Base-by-base conservation (phyloP, 2,329 filamentous ascomycete genomes). In the Epichloe gansuensis region DNA sequence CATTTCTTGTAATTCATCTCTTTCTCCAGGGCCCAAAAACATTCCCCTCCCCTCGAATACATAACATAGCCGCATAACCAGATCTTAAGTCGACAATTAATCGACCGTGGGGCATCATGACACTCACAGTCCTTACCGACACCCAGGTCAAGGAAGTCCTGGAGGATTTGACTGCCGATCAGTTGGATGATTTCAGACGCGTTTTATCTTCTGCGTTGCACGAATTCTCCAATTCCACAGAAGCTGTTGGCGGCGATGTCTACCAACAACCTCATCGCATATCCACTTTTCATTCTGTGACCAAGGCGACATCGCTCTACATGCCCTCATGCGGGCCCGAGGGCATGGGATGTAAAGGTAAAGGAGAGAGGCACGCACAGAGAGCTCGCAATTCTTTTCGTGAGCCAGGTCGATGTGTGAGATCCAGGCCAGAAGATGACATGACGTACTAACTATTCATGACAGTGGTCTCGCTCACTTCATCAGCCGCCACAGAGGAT, bases 261-360 rank as follows among this genome's bases (percentile, higher is more conserved):
- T 72, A 76, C 52, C 74, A 82, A 57, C 78, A 83, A 58, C 81
- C 80, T 5, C 69, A 73, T 52, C 71, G 78, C 35, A 72, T 72
- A 9, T 66, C 72, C 0, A 70, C 80, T 7, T 63, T 73, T 41
- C 76, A 75, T 27, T 62, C 67, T 1, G 64, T 63, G 0, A 76
- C 74, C 15, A 74, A 73, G 41, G 71, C 74, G 34, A 83, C 79
- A 17, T 87, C 82, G 2, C 68, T 89, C 23, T 89, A 88, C 63
- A 88, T 89, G 82, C 85, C 85, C 0, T 84, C 84, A 1, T 80
- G 76, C 25, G 81, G 81, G 53, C 77, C 78, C 0, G 65, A 69
- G 7, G 80, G 78, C 31, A 82, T 86, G 56, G 83, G 80, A 3
- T 77, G 88, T 60, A 90, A 90, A 71, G 78, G 79, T 77, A 57